A percentile compares a stretch with the other conserved stretches of the same genome.
These are phyloP conservation scores for Penicillium oxalicum DNA, from an alignment of 2,329 filamentous ascomycete species.

Conservation along the genomic window DNA sequence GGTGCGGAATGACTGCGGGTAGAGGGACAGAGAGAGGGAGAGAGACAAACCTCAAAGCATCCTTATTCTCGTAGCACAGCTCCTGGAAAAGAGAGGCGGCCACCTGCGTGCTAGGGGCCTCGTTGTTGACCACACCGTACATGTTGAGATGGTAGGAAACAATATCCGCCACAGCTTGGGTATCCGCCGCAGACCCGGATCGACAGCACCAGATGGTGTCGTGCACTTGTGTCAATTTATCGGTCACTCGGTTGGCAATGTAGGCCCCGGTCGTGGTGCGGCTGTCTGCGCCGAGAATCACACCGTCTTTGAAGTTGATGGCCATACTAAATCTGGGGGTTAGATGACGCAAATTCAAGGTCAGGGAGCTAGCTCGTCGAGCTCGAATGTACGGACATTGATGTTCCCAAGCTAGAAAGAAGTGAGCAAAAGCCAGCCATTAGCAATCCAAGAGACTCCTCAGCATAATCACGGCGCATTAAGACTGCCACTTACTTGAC, in stretches of 20 bases:
- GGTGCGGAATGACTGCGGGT: neutral
- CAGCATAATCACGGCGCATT: too few relatives aligned
- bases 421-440: constrained; percentile 27
- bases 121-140: constrained; percentile 84
- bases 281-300: constrained; percentile 94
- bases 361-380: constrained; percentile 5
- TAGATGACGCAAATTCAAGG: constrained; percentile 23
- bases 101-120: constrained; percentile 87
- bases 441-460: neutral
- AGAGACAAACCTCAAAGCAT: constrained; percentile 67
- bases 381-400: constrained; percentile 62
- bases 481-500: constrained; percentile 69
- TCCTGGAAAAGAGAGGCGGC: constrained; percentile 96
- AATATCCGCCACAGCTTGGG: constrained; percentile 95
- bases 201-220: constrained; percentile 99
- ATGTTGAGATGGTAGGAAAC: constrained; percentile 93
- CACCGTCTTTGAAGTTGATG: constrained; percentile 96
- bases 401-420: constrained; percentile 74
- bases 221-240: constrained; percentile 97
- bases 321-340: constrained; percentile 66
- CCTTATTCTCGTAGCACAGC: constrained; percentile 97
- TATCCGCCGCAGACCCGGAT: constrained; percentile 94
- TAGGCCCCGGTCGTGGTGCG: constrained; percentile 96
- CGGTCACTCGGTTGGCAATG: constrained; percentile 97
- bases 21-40: constrained; percentile 29